Base-by-base conservation (phyloP, 164 flowering plant species). In the Stephania yunnanensis region DNA sequence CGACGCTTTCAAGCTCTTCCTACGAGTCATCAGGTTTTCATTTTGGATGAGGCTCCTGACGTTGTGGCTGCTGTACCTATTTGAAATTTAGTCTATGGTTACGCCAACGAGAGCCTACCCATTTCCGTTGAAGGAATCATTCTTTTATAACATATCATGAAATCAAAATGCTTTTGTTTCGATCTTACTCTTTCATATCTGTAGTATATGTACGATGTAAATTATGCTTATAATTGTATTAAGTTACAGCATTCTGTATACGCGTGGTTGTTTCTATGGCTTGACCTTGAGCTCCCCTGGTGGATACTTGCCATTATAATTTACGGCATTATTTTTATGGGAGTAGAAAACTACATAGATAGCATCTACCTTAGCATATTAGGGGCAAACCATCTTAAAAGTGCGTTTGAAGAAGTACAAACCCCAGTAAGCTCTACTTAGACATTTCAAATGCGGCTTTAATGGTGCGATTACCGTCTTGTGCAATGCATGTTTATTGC, bases 1-100 rank as follows among this genome's bases (percentile, higher is more conserved):
- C 99, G 58, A 82, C 81, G 71, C 89, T 88, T 46, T 80, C 91
- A 10, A 88, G 86, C 79, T 79, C 77, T 81, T 85, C 92, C 22
- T 93, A 72, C 82, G 80, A 74, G 79, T 87, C 99, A 36, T 67
- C 92, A 22, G 98, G 95, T 46, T 85, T 93, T 76, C 98, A 95
- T 86, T 84, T 90, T 80, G 97, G 98, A 67, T 94, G 83, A 87
- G 66, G 74, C 48, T 22, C n/a, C 29, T n/a, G 9, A n/a, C 66
- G 20, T 22, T n/a, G 42, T 61, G 66, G 66, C 7, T 25, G 9
- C 22, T 61, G n/a, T 17, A 22, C 66, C 66, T 8, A 29, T 66
- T 5, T 66, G 42, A 61, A 61, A n/a, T 7, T 73, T 22, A 58
- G 44, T 19, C 17, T 8, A 29, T 25, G 71, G 75, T 73, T 72